These are phyloP conservation scores for Trichoderma hamatum DNA, from an alignment of 2,329 filamentous ascomycete species.

Conservation along the genomic window DNA sequence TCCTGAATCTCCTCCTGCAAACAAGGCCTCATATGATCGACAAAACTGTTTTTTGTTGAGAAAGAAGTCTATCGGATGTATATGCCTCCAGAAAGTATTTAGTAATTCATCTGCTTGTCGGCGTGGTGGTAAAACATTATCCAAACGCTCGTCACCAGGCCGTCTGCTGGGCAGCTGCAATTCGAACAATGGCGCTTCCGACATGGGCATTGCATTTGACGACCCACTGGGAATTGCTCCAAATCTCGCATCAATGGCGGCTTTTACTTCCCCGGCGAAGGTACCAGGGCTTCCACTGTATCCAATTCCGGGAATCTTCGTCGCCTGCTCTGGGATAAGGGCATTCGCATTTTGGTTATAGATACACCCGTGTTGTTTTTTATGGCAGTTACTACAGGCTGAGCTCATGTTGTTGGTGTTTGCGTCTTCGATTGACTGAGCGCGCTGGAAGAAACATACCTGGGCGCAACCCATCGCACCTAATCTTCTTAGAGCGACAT, in stretches of 20 bases:
- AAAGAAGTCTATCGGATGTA: neutral
- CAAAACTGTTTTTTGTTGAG: neutral
- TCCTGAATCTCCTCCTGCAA: neutral
- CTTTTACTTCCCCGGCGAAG: constrained; percentile 1
- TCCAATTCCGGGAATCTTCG: neutral
- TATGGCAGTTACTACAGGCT: constrained; percentile 6
- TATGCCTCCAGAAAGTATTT: neutral
- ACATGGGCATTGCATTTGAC: neutral
- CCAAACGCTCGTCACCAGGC: neutral
- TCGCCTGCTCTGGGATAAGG: neutral
- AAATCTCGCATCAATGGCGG: constrained; percentile 1
- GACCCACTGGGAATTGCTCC: neutral
- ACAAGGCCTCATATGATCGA: neutral
- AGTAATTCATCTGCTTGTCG: neutral
- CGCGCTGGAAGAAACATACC: neutral
- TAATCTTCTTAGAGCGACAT: neutral
- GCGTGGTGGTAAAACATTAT: neutral
- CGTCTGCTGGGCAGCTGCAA: neutral
- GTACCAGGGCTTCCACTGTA: constrained; percentile 9
- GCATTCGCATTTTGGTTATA: neutral
- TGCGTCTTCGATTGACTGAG: neutral
- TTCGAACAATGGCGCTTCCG: constrained; percentile 2
- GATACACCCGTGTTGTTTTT: neutral
- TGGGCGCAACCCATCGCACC: constrained; percentile 12
- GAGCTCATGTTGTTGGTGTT: neutral